A percentile compares a stretch with the other conserved stretches of the same genome.
These are phyloP conservation scores for Salix viminalis DNA, from an alignment of 345 rosid genomes.

Conservation along the genomic window DNA sequence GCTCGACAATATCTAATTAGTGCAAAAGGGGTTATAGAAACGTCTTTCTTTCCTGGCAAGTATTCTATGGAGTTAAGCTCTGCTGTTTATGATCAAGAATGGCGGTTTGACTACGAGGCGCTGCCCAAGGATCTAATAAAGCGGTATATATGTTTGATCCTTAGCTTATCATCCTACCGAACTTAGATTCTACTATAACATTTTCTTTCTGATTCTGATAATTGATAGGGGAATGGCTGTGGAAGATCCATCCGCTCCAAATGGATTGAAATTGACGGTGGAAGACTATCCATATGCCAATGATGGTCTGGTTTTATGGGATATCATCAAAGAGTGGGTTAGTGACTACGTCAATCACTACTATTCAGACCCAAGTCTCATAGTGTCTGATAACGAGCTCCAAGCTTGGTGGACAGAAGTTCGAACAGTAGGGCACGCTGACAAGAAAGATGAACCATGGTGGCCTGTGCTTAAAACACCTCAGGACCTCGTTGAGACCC, in stretches of 20 bases:
- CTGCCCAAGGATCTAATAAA: constrained; percentile 47
- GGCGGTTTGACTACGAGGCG: constrained; percentile 48
- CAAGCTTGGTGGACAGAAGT: constrained; percentile 49
- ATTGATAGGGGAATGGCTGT: constrained; percentile 43
- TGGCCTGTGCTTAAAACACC: constrained; percentile 38
- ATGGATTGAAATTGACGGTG: constrained; percentile 39
- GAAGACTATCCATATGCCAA: constrained; percentile 50
- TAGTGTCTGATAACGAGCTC: constrained; percentile 39
- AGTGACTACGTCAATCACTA: constrained; percentile 36
- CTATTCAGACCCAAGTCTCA: constrained; percentile 22
- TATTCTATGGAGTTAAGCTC: constrained; percentile 50
- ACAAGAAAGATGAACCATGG: constrained; percentile 33
- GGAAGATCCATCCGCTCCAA: constrained; percentile 36
- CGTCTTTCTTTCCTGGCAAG: constrained; percentile 42
- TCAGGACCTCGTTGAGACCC: constrained; percentile 21
- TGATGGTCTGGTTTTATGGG: constrained; percentile 47
- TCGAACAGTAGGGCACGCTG: constrained; percentile 34
- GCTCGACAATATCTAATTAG: constrained; percentile 49
- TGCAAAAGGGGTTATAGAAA: constrained; percentile 58
- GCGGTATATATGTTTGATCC: constrained; percentile 18
- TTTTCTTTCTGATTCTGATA: background rate
- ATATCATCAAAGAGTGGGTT: constrained; percentile 36
- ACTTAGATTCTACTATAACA: background rate
- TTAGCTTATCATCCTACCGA: background rate
- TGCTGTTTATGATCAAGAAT: constrained; percentile 35